phyloP scores from a whole-genome alignment of 176 grass and related monocot species.

The Chloris gayana region DNA sequence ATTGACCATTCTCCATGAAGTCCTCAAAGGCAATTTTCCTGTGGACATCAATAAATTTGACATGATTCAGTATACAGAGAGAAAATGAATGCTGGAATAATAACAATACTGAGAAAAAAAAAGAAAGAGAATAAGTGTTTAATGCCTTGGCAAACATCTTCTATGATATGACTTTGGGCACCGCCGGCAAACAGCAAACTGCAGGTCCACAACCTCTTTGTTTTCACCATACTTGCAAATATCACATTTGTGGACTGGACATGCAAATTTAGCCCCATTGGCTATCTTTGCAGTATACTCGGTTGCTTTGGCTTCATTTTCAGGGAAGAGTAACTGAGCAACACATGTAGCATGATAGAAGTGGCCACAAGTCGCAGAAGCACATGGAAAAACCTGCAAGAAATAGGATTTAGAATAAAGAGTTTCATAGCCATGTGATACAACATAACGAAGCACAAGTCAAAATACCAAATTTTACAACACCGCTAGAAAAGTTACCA shows the following conservation, averaged over 20 bases:
- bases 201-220: slow-evolving; percentile 52
- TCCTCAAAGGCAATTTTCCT: slow-evolving; percentile 61
- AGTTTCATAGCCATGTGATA: not conserved
- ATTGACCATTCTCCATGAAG: slow-evolving; percentile 49
- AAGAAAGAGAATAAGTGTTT: slow-evolving; percentile 12
- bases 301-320: slow-evolving; percentile 50
- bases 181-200: slow-evolving; percentile 67
- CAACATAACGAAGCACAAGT: not conserved
- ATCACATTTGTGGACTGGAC: slow-evolving; percentile 65
- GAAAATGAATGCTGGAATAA: not conserved
- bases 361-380: slow-evolving; percentile 65
- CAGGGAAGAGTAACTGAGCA: slow-evolving; percentile 58
- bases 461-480: not conserved
- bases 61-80: slow-evolving; percentile 6
- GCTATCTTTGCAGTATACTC: slow-evolving; percentile 51
- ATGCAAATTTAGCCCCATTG: slow-evolving; percentile 63
- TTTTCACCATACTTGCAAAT: slow-evolving; percentile 66
- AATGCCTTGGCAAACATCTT: slow-evolving; percentile 78
- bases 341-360: slow-evolving; percentile 79
- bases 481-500: not conserved
- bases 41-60: not conserved
- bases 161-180: slow-evolving; percentile 81
- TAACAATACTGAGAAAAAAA: not conserved
- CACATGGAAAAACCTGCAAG: slow-evolving; percentile 69
- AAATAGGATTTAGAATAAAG: slow-evolving; percentile 1